Percentiles rank a stretch among this genome's conserved stretches.
phyloP scores from a whole-genome alignment of 495 filamentous ascomycete genomes.

The Penicillium paradoxum region DNA sequence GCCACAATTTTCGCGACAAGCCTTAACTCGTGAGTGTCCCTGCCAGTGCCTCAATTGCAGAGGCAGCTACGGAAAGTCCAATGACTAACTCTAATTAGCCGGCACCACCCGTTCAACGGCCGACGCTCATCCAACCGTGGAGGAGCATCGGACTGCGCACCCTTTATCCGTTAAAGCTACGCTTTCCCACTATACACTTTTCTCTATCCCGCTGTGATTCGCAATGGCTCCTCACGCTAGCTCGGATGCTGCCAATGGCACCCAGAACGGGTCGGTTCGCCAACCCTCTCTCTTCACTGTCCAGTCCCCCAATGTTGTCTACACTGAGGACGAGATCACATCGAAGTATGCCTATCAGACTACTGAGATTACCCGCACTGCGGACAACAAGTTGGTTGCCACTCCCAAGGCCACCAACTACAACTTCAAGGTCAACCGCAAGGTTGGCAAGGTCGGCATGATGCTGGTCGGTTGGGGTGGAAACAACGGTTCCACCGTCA shows the following conservation, averaged over 20 bases:
- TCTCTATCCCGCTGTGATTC: constrained; percentile 30
- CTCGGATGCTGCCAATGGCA: constrained; percentile 55
- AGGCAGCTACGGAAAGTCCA: neutral
- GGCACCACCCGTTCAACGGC: constrained; percentile 97
- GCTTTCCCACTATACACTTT: constrained; percentile 10
- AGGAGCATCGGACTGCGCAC: constrained; percentile 75
- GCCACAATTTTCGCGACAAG: constrained; percentile 49
- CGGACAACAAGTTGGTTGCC: constrained; percentile 75
- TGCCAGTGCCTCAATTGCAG: no score
- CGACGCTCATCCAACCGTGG: constrained; percentile 88
- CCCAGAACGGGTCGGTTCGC: constrained; percentile 65
- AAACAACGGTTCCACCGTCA: constrained; percentile 97
- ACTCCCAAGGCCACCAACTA: constrained; percentile 85
- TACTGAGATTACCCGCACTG: constrained; percentile 66
- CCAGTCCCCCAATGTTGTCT: constrained; percentile 85
- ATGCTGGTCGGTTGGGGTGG: constrained; percentile 99
- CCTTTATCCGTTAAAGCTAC: constrained; percentile 53
- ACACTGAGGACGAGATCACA: constrained; percentile 82
- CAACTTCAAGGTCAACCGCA: constrained; percentile 95
- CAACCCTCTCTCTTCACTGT: constrained; percentile 67
- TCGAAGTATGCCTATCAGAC: constrained; percentile 97
- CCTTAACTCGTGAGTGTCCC: constrained; percentile 44
- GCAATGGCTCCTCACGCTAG: constrained; percentile 94
- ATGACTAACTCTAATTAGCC: constrained; percentile 45
- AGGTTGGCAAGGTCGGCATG: constrained; percentile 87